Conservation (phyloP, 2,329 filamentous ascomycete species). For the Diaporthe amygdali region DNA sequence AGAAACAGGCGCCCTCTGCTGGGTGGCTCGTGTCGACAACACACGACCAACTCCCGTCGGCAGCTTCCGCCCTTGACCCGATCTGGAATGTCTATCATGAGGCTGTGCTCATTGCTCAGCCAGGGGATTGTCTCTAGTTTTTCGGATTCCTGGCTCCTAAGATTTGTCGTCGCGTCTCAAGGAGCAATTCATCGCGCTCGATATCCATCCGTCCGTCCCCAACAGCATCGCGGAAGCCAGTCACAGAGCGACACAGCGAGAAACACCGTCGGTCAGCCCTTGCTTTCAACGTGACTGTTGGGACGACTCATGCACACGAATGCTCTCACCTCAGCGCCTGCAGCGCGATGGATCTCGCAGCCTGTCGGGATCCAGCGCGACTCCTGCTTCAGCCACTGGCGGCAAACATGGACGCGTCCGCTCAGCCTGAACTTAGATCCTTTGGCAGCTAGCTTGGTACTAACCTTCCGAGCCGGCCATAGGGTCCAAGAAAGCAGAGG, state of each 20-base stretch:
- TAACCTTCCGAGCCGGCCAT: background rate
- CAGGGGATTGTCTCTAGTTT: slow-evolving; percentile 5
- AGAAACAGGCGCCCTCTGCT: background rate
- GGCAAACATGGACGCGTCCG: background rate
- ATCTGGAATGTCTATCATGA: background rate
- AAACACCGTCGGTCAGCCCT: background rate
- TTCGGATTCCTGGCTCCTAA: background rate
- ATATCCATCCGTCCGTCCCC: background rate
- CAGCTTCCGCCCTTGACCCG: slow-evolving; percentile 9
- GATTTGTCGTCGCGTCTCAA: slow-evolving; percentile 1
- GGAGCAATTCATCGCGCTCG: background rate
- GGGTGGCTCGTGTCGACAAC: slow-evolving; percentile 7
- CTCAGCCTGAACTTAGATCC: slow-evolving; percentile 4
- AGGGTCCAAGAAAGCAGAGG: background rate
- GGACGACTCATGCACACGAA: background rate
- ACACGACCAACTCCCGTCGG: background rate
- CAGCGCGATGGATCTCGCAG: background rate
- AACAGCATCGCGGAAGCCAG: background rate
- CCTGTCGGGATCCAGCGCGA: slow-evolving; percentile 1
- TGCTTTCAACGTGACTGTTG: background rate
- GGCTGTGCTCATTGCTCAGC: slow-evolving; percentile 6
- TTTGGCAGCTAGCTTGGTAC: background rate
- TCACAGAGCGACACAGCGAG: background rate
- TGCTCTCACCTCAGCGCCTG: slow-evolving; percentile 9
- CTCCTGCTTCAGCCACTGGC: background rate